Base-by-base conservation (phyloP, 768 basidiomycete species). In the Boletus reticuloceps region DNA sequence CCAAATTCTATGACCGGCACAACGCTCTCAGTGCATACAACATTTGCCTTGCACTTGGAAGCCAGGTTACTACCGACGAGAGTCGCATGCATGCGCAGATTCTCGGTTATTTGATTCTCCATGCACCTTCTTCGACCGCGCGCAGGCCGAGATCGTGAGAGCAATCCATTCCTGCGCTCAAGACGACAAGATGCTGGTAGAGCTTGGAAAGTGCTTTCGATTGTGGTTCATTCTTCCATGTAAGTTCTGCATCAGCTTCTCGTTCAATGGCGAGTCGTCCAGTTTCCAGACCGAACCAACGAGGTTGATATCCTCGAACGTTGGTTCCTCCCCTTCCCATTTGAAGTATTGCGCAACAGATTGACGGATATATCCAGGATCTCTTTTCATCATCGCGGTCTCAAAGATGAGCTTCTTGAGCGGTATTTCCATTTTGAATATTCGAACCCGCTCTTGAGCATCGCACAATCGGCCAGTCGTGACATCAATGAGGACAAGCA, bases 1-100 rank as follows among this genome's bases (percentile, higher is more conserved):
- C n/a, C 20, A 12, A 20, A 31, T n/a, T 45, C 9, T 17, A 31
- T 31, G 29, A 31, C 29, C 31, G 8, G 34, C 13, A 6, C 34
- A 36, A 36, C 36, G 74, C 77, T 14, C 41, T 12, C 42, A 31
- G 17, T 11, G 43, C 25, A 44, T 44, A 44, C 16, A 29, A 44
- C 5, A 10, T 29, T 29, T 44, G 43, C 43, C 25, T 31, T 9
- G 17, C 25, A 27, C 43, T 44, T 11, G 43, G 31, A 44, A 44
- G 10, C 9, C 6, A 9, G 16, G 43, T 13, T n/a, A 44, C 27
- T 44, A 44, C 7, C 17, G 43, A 29, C 17, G 43, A 44, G 9
- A 31, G 16, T 31, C 43, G 27, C 16, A 44, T 44, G 27, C 16
- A 44, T 29, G 43, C 43, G 8, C 43, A 7, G 12, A 42, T 42